Conservation (phyloP, 805 yeast genomes). For the Brettanomyces sp. region DNA sequence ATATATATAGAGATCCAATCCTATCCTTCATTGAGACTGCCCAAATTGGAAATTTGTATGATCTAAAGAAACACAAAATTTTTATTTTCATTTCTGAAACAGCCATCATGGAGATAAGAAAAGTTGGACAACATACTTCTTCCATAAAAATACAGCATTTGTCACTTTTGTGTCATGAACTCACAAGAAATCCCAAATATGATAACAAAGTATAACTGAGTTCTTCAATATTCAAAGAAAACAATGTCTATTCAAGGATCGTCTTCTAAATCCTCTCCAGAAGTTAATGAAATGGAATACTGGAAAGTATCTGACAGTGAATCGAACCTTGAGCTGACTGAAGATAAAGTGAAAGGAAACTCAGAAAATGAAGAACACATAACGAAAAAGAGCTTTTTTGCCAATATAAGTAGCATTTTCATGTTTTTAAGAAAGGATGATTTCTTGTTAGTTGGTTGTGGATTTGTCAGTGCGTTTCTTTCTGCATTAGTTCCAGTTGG, state of each 20-base stretch:
- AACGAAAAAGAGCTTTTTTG: too few relatives aligned
- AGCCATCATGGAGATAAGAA: too few relatives aligned
- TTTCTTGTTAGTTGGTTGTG: conserved; percentile 11
- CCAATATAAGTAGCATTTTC: conserved; percentile 7
- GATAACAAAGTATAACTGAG: too few relatives aligned
- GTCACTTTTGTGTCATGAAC: not conserved
- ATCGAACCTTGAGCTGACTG: not conserved
- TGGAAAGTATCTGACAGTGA: not conserved
- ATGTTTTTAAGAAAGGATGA: conserved; percentile 21
- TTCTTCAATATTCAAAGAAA: not conserved
- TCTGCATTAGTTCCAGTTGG: conserved; percentile 54
- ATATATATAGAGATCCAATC: not conserved
- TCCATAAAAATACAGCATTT: not conserved
- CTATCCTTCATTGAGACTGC: conserved; percentile 1
- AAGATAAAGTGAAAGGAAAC: not conserved
- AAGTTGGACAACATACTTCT: not conserved
- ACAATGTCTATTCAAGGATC: not conserved
- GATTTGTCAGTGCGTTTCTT: conserved; percentile 25
- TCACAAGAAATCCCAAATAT: too few relatives aligned
- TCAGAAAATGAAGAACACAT: too few relatives aligned
- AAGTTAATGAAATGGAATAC: not conserved
- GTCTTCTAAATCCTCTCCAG: not conserved
- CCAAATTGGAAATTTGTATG: conserved; percentile 1
- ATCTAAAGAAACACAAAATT: not conserved
- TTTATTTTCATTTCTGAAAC: not conserved